Conservation (phyloP, 306 rosid species). For the Acacia acuminata region DNA sequence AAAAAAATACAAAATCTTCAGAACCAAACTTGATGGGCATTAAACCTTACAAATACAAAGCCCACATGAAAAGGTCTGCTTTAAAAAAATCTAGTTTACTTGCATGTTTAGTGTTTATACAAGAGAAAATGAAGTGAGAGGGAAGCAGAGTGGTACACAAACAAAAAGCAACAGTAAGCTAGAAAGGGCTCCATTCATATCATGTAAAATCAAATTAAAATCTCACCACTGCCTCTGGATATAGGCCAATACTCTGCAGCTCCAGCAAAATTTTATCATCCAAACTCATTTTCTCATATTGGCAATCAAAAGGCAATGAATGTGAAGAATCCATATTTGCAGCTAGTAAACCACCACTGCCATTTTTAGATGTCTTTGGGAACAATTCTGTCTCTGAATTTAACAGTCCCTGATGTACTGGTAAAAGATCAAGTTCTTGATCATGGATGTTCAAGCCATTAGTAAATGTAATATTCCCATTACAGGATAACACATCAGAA, state of each 20-base stretch:
- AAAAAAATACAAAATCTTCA: not conserved
- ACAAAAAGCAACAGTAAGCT: constrained; percentile 29
- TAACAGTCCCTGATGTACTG: constrained; percentile 35
- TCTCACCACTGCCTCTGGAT: constrained; percentile 77
- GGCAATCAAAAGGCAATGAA: constrained; percentile 39
- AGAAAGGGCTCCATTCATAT: not conserved
- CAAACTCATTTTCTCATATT: constrained; percentile 54
- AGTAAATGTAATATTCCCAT: constrained; percentile 44
- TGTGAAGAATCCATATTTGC: constrained; percentile 36
- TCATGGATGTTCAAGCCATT: constrained; percentile 36
- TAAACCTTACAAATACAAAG: constrained; percentile 14
- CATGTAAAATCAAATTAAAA: constrained; percentile 29
- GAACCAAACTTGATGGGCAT: constrained; percentile 15
- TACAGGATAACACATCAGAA: constrained; percentile 50
- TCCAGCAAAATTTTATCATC: constrained; percentile 76
- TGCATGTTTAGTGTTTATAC: not conserved
- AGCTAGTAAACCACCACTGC: constrained; percentile 41
- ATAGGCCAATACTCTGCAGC: constrained; percentile 73
- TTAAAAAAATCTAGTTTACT: constrained; percentile 5
- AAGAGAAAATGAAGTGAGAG: not conserved
- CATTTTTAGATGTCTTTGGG: constrained; percentile 48
- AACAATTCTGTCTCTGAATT: constrained; percentile 39
- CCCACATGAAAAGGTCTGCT: constrained; percentile 9
- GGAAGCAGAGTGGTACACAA: constrained; percentile 5
- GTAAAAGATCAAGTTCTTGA: constrained; percentile 33